A percentile compares a stretch with the other conserved stretches of the same genome.
These are phyloP conservation scores for Silene conica DNA, from an alignment of 148 eudicot genomes.

Conservation along the genomic window DNA sequence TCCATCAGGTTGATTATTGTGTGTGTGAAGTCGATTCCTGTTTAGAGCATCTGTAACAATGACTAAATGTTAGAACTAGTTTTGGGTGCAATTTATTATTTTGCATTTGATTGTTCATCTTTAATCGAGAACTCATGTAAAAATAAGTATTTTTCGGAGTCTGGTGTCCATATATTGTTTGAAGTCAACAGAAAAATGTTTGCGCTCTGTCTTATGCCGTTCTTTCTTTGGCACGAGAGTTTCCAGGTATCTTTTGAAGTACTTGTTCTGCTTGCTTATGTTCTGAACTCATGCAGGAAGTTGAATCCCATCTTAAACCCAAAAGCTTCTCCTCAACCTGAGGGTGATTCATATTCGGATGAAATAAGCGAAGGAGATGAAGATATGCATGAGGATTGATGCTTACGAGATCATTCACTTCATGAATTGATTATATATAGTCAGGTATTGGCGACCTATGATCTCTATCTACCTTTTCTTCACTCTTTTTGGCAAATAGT, in stretches of 20 bases:
- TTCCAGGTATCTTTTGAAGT: background rate
- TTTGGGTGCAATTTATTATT: too few relatives aligned
- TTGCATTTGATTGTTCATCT: too few relatives aligned
- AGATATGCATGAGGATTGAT: constrained; percentile 45
- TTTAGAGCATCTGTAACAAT: too few relatives aligned
- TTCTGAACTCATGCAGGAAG: constrained; percentile 36
- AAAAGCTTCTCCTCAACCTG: constrained; percentile 38
- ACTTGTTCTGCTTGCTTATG: constrained; percentile 1
- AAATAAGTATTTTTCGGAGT: too few relatives aligned
- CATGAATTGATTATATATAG: constrained; percentile 4
- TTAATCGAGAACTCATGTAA: too few relatives aligned
- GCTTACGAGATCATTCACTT: background rate
- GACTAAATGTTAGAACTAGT: too few relatives aligned
- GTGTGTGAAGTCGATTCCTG: too few relatives aligned
- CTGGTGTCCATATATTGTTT: too few relatives aligned
- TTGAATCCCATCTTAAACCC: constrained; percentile 38
- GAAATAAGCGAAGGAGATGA: constrained; percentile 34
- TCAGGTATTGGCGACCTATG: constrained; percentile 1
- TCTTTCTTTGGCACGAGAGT: background rate
- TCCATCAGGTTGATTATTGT: too few relatives aligned
- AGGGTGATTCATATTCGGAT: constrained; percentile 12
- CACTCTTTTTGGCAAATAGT: too few relatives aligned
- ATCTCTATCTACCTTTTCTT: background rate
- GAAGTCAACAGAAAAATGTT: background rate
- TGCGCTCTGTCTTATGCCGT: background rate